Evolutionary conservation across 164 flowering plant genomes (phyloP), one percentile per base, ranked within the genome.

Genomic region (Vitis amurensis): DNA sequence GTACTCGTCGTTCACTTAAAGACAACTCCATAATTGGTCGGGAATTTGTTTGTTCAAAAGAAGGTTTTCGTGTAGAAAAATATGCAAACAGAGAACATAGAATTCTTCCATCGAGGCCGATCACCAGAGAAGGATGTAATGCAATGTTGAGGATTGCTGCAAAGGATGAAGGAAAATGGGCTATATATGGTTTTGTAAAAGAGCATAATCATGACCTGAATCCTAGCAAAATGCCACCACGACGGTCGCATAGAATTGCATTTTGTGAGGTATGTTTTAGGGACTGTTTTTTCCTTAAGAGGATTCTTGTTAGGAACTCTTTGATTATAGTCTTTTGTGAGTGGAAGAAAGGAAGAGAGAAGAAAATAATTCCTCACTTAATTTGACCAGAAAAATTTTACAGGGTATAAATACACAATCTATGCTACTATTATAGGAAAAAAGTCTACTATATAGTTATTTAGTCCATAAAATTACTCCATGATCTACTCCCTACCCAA

Each of bases 31-130:
- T 84, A 12, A 84, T 82, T 67, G 84, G 87, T 72, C 85, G 79
- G 68, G 88, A 85, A 67, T 84, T 75, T 79, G 87, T 84, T 37
- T 84, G 87, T 72, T 84, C 87, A 1, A 84, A 79, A 76, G 84
- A 84, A 66, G 87, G 87, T 47, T 84, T 84, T 66, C 84, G 84
- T 55, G 87, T 75, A 57, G 78, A 76, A 58, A 83, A 83, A 63
- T 79, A 81, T 55, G 62, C 72, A 27, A 63, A 71, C 61, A 75
- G 82, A 70, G 77, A 79, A 69, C 84, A 83, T 57, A 83, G 80
- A 72, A 67, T 81, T 71, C 86, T 80, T 60, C 87, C 83, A 61
- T 82, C 87, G 17, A 82, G 83, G 13, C 84, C 87, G 12, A 51
- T 72, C 23, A 81, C 84, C 27, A 70, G 84, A 59, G 87, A 76